A percentile compares a stretch with the other conserved stretches of the same genome.
Conservation (phyloP, 768 basidiomycete species). For the Leccinum subtestaceum region DNA sequence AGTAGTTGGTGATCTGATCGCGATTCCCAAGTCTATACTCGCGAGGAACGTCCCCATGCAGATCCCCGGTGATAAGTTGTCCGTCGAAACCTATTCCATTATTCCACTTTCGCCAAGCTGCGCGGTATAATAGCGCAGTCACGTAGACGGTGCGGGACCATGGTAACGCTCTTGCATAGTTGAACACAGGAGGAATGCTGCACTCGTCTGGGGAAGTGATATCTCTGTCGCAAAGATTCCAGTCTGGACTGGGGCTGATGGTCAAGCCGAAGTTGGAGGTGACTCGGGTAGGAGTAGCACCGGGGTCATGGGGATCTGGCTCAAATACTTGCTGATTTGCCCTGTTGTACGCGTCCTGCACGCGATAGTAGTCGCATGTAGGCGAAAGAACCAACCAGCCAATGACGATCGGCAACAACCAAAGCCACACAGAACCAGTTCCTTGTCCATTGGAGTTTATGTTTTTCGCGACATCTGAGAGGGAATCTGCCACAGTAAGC, state of each 20-base stretch:
- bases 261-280: neutral
- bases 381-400: neutral
- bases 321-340: conserved; percentile 2
- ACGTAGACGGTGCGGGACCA: neutral
- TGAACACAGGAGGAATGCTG: neutral
- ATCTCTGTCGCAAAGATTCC: neutral
- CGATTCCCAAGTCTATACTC: neutral
- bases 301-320: neutral
- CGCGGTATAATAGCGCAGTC: conserved; percentile 5
- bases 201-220: conserved; percentile 3
- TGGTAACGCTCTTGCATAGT: neutral
- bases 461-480: conserved; percentile 11
- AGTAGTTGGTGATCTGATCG: conserved; percentile 16
- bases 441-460: conserved; percentile 36
- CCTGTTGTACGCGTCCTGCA: conserved; percentile 14
- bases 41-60: conserved; percentile 1
- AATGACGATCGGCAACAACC: conserved; percentile 24
- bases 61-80: neutral
- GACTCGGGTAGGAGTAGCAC: neutral
- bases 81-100: neutral
- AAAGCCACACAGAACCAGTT: conserved; percentile 39
- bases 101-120: conserved; percentile 1
- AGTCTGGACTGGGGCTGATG: neutral
- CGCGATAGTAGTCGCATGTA: conserved; percentile 10
- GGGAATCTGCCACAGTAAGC: neutral